phyloP scores from a whole-genome alignment of 1,284 basidiomycete genomes.

The Pseudozyma thailandica region DNA sequence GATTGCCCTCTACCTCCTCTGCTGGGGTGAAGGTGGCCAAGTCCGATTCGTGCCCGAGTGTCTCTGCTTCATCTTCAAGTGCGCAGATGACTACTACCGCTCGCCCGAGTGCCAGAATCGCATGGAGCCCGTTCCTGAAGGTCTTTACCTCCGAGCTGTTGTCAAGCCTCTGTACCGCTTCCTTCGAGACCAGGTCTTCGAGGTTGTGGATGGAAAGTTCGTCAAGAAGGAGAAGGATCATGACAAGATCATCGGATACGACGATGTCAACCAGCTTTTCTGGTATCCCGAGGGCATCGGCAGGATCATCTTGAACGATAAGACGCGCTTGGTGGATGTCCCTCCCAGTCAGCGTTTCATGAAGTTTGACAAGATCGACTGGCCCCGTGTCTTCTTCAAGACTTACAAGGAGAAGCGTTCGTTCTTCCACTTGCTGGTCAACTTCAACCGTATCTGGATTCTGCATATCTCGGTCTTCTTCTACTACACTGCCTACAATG shows the following conservation, averaged over 20 bases:
- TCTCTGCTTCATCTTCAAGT: conserved; percentile 99
- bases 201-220: conserved; percentile 94
- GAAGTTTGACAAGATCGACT: conserved; percentile 69
- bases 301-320: conserved; percentile 86
- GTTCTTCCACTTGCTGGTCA: conserved; percentile 67
- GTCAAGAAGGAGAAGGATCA: conserved; percentile 90
- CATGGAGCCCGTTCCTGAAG: conserved; percentile 92
- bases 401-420: conserved; percentile 68
- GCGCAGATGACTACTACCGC: conserved; percentile 99
- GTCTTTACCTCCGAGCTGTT: conserved; percentile 88
- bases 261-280: conserved; percentile 98
- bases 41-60: conserved; percentile 98
- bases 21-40: conserved; percentile 98
- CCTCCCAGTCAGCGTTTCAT: conserved; percentile 67
- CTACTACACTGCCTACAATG: conserved; percentile 76
- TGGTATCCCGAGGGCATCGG: conserved; percentile 99
- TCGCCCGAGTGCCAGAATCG: conserved; percentile 97
- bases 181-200: conserved; percentile 97
- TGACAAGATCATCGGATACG: conserved; percentile 95
- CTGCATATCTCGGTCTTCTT: conserved; percentile 67
- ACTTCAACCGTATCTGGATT: conserved; percentile 69
- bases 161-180: conserved; percentile 97
- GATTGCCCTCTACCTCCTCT: conserved; percentile 92
- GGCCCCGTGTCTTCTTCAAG: conserved; percentile 67
- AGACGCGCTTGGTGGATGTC: conserved; percentile 73